phyloP scores from a whole-genome alignment of 805 yeast species.

The Kodamaea lidongshanica region DNA sequence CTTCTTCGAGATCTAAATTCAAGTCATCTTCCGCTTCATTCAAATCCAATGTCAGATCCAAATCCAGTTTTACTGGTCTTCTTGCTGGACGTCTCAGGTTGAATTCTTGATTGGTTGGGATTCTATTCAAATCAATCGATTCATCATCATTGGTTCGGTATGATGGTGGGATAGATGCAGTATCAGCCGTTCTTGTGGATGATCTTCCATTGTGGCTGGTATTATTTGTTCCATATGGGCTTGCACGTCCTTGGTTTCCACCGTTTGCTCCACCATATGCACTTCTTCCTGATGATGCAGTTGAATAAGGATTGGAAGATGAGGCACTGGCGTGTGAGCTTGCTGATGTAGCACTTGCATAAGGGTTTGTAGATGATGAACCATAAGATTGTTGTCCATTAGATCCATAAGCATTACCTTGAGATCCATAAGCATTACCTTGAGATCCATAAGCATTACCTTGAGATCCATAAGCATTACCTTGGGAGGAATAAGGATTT shows the following conservation, averaged over 20 bases:
- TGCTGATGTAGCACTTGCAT: slow-evolving; percentile 9
- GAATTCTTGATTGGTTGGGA: slow-evolving; percentile 28
- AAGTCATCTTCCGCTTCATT: slow-evolving; percentile 36
- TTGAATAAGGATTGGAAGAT: slow-evolving; percentile 3
- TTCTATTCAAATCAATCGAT: slow-evolving; percentile 34
- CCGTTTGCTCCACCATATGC: too few relatives aligned
- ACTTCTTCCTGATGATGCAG: slow-evolving; percentile 7
- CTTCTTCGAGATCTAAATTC: slow-evolving; percentile 33
- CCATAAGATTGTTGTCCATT: too few relatives aligned
- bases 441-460: slow-evolving; percentile 1
- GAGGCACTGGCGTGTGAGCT: slow-evolving; percentile 5
- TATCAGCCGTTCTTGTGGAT: not conserved
- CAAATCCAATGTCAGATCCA: slow-evolving; percentile 26
- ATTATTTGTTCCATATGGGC: too few relatives aligned
- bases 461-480: slow-evolving; percentile 1
- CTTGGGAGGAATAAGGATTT: slow-evolving; percentile 2
- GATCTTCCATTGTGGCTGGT: slow-evolving; percentile 1
- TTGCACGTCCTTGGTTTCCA: too few relatives aligned
- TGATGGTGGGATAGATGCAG: slow-evolving; percentile 1
- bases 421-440: slow-evolving; percentile 1
- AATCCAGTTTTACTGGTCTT: slow-evolving; percentile 13
- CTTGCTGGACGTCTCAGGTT: slow-evolving; percentile 13
- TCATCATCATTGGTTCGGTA: slow-evolving; percentile 16
- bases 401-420: slow-evolving; percentile 1
- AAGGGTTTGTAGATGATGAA: slow-evolving; percentile 10